A percentile compares a stretch with the other conserved stretches of the same genome.
Conservation (phyloP, 345 rosid genomes). For the Gossypium ekmanianum region DNA sequence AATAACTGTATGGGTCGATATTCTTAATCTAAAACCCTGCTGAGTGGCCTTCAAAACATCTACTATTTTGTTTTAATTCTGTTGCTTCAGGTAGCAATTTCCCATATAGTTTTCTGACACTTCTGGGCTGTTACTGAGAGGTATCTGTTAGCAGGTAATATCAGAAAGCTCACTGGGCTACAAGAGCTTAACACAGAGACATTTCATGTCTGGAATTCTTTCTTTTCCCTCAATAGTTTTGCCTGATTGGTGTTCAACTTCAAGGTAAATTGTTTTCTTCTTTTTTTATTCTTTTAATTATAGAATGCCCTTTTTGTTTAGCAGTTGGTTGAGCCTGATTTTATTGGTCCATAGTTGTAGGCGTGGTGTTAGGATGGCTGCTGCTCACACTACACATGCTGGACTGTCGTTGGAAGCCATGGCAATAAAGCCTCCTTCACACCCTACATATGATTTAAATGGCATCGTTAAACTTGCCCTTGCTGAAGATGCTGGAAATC, state of each 20-base stretch:
- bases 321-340: neutral
- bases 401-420: slow-evolving; percentile 36
- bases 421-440: slow-evolving; percentile 77
- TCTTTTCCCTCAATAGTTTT: slow-evolving; percentile 35
- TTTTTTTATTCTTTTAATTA: neutral
- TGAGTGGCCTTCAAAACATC: neutral
- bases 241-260: slow-evolving; percentile 30
- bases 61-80: neutral
- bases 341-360: slow-evolving; percentile 24
- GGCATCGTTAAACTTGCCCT: slow-evolving; percentile 68
- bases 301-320: neutral
- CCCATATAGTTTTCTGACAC: neutral
- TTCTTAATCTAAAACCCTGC: slow-evolving; percentile 8
- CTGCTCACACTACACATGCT: slow-evolving; percentile 24
- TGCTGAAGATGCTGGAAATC: slow-evolving; percentile 88
- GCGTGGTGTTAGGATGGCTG: slow-evolving; percentile 50
- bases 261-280: slow-evolving; percentile 37
- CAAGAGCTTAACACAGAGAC: neutral
- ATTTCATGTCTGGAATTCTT: slow-evolving; percentile 29
- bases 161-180: neutral
- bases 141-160: neutral
- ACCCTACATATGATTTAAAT: slow-evolving; percentile 82
- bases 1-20: neutral
- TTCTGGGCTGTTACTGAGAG: neutral
- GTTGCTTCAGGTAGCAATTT: neutral